Evolutionary conservation across 768 basidiomycete genomes (phyloP).

Genomic region (Pulveroboletus sp.): DNA sequence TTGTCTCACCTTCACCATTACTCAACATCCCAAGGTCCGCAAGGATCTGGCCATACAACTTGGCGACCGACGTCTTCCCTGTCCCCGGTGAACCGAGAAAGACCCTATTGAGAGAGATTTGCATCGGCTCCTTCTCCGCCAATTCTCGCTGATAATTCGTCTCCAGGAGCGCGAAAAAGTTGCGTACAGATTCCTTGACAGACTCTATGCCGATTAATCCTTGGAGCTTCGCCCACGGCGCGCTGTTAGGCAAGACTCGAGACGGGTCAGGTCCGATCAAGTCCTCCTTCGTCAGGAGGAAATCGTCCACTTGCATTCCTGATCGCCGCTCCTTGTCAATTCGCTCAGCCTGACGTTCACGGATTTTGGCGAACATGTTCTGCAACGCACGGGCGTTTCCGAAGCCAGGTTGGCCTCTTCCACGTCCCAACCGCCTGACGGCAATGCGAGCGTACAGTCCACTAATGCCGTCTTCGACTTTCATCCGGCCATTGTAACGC

Average conservation of each 20-base stretch:
- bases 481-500: conserved; percentile 47
- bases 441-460: conserved; percentile 57
- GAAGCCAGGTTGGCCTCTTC: conserved; percentile 55
- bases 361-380: conserved; percentile 44
- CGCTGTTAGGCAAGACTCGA: conserved; percentile 39
- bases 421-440: conserved; percentile 56
- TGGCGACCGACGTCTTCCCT: conserved; percentile 69
- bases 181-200: conserved; percentile 55
- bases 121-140: conserved; percentile 46
- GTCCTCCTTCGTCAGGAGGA: conserved; percentile 49
- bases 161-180: conserved; percentile 43
- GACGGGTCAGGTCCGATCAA: conserved; percentile 65
- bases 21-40: conserved; percentile 60
- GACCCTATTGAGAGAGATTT: conserved; percentile 56
- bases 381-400: conserved; percentile 66
- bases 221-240: conserved; percentile 51
- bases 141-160: conserved; percentile 61
- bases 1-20: conserved; percentile 59
- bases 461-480: conserved; percentile 48
- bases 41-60: conserved; percentile 60
- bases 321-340: conserved; percentile 37
- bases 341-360: conserved; percentile 51
- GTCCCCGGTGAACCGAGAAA: conserved; percentile 70
- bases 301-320: conserved; percentile 46
- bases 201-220: conserved; percentile 48